Percentiles rank a stretch among this genome's conserved stretches.
Conservation (phyloP, 2,329 filamentous ascomycete species). For the Achaetomium macrosporum region DNA sequence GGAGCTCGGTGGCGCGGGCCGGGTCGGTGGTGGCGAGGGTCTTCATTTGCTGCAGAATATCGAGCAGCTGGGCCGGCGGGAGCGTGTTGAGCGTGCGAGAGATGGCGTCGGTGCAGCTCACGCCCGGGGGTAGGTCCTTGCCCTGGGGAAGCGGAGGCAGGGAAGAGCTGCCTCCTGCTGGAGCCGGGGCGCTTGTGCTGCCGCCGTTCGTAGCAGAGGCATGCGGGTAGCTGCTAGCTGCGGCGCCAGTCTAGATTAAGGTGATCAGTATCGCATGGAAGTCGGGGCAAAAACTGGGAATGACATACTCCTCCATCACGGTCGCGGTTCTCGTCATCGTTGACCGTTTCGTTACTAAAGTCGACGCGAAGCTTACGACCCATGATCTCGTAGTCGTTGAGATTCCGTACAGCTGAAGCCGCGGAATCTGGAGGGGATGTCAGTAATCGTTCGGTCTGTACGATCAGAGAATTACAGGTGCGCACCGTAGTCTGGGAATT, state of each 20-base stretch:
- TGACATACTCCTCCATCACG: constrained; percentile 24
- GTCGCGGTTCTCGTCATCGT: constrained; percentile 53
- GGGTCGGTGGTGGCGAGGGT: constrained; percentile 77
- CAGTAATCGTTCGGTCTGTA: constrained; percentile 1
- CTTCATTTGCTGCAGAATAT: constrained; percentile 94
- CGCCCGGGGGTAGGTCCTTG: constrained; percentile 72
- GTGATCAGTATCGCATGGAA: constrained; percentile 7
- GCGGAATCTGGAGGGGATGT: constrained; percentile 56
- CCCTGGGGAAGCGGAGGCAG: constrained; percentile 81
- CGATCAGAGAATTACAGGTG: neutral
- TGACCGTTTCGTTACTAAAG: constrained; percentile 87
- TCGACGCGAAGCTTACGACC: constrained; percentile 90
- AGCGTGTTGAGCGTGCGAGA: constrained; percentile 84
- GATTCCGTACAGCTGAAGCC: constrained; percentile 86
- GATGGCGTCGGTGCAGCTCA: constrained; percentile 85
- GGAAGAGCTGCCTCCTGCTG: constrained; percentile 29
- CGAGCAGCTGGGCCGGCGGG: constrained; percentile 81
- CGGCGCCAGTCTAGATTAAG: constrained; percentile 9
- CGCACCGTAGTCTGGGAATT: constrained; percentile 84
- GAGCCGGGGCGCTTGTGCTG: constrained; percentile 11
- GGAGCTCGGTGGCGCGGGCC: constrained; percentile 74
- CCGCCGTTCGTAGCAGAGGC: neutral
- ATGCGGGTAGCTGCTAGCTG: constrained; percentile 12
- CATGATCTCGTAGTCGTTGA: constrained; percentile 95
- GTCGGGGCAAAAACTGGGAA: neutral